A percentile compares a stretch with the other conserved stretches of the same genome.
These are phyloP conservation scores for Phytophthora pistaciae DNA, from an alignment of 352 stramenopile species.

Conservation along the genomic window DNA sequence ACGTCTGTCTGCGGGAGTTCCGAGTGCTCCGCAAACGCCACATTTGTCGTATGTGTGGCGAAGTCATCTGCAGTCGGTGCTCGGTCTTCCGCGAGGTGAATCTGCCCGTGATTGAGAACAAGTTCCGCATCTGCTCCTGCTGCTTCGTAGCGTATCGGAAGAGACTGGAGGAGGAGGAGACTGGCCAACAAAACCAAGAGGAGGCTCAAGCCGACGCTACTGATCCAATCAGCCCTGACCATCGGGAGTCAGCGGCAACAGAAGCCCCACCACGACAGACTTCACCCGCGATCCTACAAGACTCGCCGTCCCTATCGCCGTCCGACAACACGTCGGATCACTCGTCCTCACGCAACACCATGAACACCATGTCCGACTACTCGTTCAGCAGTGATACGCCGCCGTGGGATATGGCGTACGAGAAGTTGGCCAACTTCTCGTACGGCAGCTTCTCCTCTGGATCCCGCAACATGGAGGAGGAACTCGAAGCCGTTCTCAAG, in stretches of 20 bases:
- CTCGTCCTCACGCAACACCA: slow-evolving; percentile 41
- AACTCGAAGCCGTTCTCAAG: slow-evolving; percentile 64
- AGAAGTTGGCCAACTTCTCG: slow-evolving; percentile 9
- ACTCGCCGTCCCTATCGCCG: slow-evolving; percentile 15
- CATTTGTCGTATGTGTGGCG: slow-evolving; percentile 84
- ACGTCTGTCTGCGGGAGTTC: slow-evolving; percentile 80
- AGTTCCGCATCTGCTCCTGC: slow-evolving; percentile 76
- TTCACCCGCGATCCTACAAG: slow-evolving; percentile 8
- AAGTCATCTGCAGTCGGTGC: slow-evolving; percentile 82
- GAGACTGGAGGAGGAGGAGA: slow-evolving; percentile 38
- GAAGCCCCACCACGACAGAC: background rate
- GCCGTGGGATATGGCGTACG: slow-evolving; percentile 22
- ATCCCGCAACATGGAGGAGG: slow-evolving; percentile 62
- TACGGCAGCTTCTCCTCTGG: slow-evolving; percentile 28
- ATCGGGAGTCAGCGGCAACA: slow-evolving; percentile 5
- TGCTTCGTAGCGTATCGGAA: slow-evolving; percentile 77
- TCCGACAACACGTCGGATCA: slow-evolving; percentile 45
- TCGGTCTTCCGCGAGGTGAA: slow-evolving; percentile 77
- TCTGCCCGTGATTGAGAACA: slow-evolving; percentile 65
- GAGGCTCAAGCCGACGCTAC: slow-evolving; percentile 16
- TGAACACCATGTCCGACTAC: slow-evolving; percentile 43
- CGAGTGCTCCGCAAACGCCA: slow-evolving; percentile 76
- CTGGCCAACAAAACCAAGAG: slow-evolving; percentile 13
- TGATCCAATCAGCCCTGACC: slow-evolving; percentile 10
- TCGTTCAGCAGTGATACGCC: slow-evolving; percentile 46